phyloP scores from a whole-genome alignment of 2,329 filamentous ascomycete species.

The Hypoxylon sp. region DNA sequence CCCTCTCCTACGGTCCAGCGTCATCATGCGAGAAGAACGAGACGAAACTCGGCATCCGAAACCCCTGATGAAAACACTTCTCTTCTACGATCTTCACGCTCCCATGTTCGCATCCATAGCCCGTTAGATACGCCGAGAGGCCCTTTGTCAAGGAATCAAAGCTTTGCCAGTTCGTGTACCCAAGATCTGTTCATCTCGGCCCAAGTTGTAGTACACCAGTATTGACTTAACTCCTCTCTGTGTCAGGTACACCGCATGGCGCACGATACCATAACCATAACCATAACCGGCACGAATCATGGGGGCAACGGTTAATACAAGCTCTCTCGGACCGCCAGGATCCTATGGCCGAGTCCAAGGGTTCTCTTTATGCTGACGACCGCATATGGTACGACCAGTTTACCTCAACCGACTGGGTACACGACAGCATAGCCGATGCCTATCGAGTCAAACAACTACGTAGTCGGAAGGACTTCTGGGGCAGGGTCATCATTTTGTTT shows the following conservation, averaged over 20 bases:
- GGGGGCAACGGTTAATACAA: constrained; percentile 72
- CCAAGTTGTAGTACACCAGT: background rate
- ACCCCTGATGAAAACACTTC: constrained; percentile 62
- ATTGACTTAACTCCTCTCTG: constrained; percentile 14
- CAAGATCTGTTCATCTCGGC: background rate
- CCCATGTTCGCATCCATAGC: constrained; percentile 60
- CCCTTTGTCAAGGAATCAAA: constrained; percentile 59
- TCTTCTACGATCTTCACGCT: constrained; percentile 59
- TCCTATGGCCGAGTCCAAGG: constrained; percentile 74
- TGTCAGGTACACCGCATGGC: constrained; percentile 43
- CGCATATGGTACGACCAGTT: constrained; percentile 99
- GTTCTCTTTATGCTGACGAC: constrained; percentile 80
- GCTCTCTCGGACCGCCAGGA: constrained; percentile 72
- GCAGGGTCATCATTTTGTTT: constrained; percentile 81
- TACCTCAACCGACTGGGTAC: constrained; percentile 97
- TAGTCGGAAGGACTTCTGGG: constrained; percentile 85
- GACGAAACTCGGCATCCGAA: constrained; percentile 50
- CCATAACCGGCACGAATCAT: constrained; percentile 72
- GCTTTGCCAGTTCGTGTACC: constrained; percentile 59
- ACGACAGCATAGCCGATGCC: constrained; percentile 95
- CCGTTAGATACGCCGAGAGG: constrained; percentile 48
- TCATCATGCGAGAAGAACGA: constrained; percentile 45
- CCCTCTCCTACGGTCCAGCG: constrained; percentile 46
- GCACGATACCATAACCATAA: constrained; percentile 68
- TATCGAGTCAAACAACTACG: constrained; percentile 88